Evolutionary conservation across 306 rosid genomes (phyloP), one percentile per base, ranked within the genome.

Genomic region (Chamaecrista fasciculata): DNA sequence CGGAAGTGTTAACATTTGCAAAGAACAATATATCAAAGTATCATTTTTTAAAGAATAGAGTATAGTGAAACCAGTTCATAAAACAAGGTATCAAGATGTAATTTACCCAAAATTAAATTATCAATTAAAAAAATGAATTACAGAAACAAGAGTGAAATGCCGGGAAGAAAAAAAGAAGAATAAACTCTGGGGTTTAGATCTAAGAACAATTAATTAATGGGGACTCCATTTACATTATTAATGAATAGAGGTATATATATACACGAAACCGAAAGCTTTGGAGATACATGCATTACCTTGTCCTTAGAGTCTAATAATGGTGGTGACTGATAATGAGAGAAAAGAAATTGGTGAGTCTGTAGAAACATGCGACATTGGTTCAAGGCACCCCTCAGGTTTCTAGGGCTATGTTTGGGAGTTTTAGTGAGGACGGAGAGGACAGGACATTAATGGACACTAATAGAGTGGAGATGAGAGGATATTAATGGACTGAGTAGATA

Each of bases 321-420:
- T 12, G 16, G 69, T 16, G 77, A 69, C 8, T 31, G 83, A 69
- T 70, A 68, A 29, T 39, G 52, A 9, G 78, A 62, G 25, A 25
- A 29, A 6, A 80, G 18, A 34, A 84, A 63, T 0, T 62, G 86
- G 40, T 62, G 79, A 28, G 79, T 67, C 57, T 68, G 62, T 3
- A 74, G 62, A 52, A 83, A 59, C 78, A 85, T 43, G 3, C 92
- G 86, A 60, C 76, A 76, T 37, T 78, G 80, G 31, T 75, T 74
- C 76, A 77, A 64, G 79, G 77, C 37, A 48, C 66, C 57, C 74
- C 86, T 84, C 39, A 61, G 83, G 70, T 89, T 79, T 82, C 77
- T 74, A 8, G 84, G n/a, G n/a, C n/a, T n/a, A 80, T 60, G 80
- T 65, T n/a, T n/a, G n/a, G n/a, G n/a, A n/a, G n/a, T n/a, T n/a